A percentile compares a stretch with the other conserved stretches of the same genome.
phyloP scores from a whole-genome alignment of 2,329 filamentous ascomycete genomes.

The Gaeumannomyces sp. region DNA sequence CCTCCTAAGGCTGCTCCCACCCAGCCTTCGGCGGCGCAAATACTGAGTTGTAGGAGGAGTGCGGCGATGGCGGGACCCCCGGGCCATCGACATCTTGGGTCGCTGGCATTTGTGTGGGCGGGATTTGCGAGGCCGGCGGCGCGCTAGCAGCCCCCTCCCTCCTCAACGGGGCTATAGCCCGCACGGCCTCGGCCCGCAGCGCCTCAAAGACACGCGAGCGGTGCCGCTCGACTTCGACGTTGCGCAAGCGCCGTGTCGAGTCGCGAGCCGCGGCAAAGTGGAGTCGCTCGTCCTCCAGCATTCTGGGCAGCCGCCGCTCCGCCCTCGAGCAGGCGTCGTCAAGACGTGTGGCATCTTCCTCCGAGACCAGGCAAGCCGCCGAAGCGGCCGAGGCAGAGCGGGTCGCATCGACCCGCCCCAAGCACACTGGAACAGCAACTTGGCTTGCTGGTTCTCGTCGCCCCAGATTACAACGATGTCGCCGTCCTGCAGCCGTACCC shows the following conservation, averaged over 20 bases:
- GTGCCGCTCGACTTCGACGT: constrained; percentile 40
- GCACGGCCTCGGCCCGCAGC: constrained; percentile 39
- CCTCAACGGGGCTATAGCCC: constrained; percentile 17
- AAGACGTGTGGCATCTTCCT: constrained; percentile 35
- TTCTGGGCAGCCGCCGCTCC: constrained; percentile 37
- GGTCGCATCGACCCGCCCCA: constrained; percentile 46
- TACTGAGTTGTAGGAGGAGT: background rate
- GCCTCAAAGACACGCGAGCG: constrained; percentile 44
- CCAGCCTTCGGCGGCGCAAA: background rate
- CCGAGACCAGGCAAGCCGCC: constrained; percentile 29
- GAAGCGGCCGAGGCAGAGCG: constrained; percentile 9
- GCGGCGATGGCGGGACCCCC: background rate
- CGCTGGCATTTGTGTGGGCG: background rate
- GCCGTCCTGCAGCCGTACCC: constrained; percentile 68
- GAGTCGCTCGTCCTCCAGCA: constrained; percentile 32
- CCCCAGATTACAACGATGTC: constrained; percentile 70
- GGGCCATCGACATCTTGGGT: background rate
- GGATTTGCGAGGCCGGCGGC: background rate
- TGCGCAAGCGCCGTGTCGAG: constrained; percentile 32
- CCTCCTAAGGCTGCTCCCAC: too few species aligned
- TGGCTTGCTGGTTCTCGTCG: constrained; percentile 24
- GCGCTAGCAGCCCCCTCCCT: constrained; percentile 1
- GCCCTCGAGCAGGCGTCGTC: constrained; percentile 42
- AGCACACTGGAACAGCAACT: constrained; percentile 45
- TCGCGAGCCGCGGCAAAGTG: constrained; percentile 40